Evolutionary conservation across 805 yeast genomes (phyloP).

Genomic region (Schwanniomyces pseudopolymorphus): DNA sequence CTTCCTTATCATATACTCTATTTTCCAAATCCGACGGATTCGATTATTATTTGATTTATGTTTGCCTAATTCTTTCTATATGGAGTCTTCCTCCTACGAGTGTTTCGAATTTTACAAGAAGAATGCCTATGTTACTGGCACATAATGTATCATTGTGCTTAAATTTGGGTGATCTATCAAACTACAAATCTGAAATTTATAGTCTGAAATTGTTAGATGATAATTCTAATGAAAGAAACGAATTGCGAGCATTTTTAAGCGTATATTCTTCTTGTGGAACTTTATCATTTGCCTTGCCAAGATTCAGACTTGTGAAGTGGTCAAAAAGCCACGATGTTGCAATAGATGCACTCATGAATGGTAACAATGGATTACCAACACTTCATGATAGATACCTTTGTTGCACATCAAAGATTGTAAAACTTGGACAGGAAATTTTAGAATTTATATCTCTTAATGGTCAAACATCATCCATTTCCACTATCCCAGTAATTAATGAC

Average conservation of each 20-base stretch:
- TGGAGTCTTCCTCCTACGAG: constrained; percentile 56
- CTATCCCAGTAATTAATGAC: no score
- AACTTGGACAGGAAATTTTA: constrained; percentile 50
- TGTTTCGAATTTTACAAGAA: constrained; percentile 54
- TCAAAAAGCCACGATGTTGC: constrained; percentile 42
- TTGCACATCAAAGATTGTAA: constrained; percentile 43
- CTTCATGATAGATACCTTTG: constrained; percentile 43
- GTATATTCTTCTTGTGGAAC: constrained; percentile 54
- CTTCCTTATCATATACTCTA: constrained; percentile 43
- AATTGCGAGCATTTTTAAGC: constrained; percentile 44
- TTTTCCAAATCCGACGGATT: constrained; percentile 44
- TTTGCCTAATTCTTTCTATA: constrained; percentile 44
- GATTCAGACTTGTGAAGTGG: constrained; percentile 53
- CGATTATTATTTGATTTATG: constrained; percentile 39
- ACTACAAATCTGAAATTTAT: constrained; percentile 13
- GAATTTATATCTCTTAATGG: constrained; percentile 36
- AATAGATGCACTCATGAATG: constrained; percentile 10
- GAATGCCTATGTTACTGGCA: constrained; percentile 47
- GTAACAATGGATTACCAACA: constrained; percentile 22
- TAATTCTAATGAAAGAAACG: constrained; percentile 21
- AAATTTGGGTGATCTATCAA: constrained; percentile 42
- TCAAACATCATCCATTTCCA: background rate
- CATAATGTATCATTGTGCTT: constrained; percentile 47
- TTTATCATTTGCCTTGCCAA: constrained; percentile 48
- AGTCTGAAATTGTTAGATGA: constrained; percentile 15